A percentile compares a stretch with the other conserved stretches of the same genome.
Evolutionary conservation across 768 basidiomycete species (phyloP).

Genomic region (Suillus subalutaceus): DNA sequence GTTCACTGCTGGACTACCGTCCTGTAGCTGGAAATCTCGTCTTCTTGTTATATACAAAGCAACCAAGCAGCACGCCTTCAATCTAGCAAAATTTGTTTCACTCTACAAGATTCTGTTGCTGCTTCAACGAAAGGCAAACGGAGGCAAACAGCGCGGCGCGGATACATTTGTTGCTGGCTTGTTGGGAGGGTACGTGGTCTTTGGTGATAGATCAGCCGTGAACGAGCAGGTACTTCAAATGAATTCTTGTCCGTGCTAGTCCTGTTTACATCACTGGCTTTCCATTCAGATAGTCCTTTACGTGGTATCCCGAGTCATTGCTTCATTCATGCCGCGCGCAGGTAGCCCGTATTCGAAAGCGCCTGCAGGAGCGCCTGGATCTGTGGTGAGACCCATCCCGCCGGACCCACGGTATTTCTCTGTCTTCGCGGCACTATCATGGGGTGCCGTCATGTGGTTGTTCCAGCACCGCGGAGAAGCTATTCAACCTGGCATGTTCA

Average conservation of each 20-base stretch:
- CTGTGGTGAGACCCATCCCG: slow-evolving; percentile 69
- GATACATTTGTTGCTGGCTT: slow-evolving; percentile 95
- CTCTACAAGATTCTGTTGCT: slow-evolving; percentile 88
- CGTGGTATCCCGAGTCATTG: slow-evolving; percentile 88
- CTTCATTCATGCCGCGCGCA: slow-evolving; percentile 88
- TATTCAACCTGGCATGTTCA: slow-evolving; percentile 97
- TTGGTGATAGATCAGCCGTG: slow-evolving; percentile 83
- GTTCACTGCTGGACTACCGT: slow-evolving; percentile 12
- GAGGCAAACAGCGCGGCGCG: slow-evolving; percentile 75
- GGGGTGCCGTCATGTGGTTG: slow-evolving; percentile 98
- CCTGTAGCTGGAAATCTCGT: slow-evolving; percentile 70
- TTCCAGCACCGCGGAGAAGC: slow-evolving; percentile 86
- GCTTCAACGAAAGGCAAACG: slow-evolving; percentile 78
- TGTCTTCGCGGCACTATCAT: slow-evolving; percentile 82
- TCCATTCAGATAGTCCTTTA: slow-evolving; percentile 87
- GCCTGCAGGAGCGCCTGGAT: slow-evolving; percentile 41
- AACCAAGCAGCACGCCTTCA: slow-evolving; percentile 88
- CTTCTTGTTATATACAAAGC: slow-evolving; percentile 72
- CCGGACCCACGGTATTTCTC: slow-evolving; percentile 87
- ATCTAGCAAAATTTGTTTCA: slow-evolving; percentile 92
- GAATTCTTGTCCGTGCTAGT: slow-evolving; percentile 5
- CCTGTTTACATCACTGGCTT: slow-evolving; percentile 12
- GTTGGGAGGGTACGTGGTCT: slow-evolving; percentile 88
- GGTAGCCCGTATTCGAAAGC: slow-evolving; percentile 53
- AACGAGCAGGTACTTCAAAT: slow-evolving; percentile 76